Conservation (phyloP, 805 yeast species). For the Saturnispora zaruensis region DNA sequence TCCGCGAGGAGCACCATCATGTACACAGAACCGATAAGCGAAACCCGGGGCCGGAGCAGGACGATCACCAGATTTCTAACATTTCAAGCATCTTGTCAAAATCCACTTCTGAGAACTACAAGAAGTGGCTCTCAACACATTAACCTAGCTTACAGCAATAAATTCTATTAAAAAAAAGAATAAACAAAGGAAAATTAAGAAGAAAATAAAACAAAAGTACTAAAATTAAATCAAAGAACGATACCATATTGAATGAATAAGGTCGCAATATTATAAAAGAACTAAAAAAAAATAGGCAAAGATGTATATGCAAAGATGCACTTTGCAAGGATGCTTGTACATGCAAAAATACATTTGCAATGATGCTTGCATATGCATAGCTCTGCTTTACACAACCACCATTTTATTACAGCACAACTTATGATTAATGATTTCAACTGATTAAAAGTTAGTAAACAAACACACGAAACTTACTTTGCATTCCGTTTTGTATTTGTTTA, state of each 20-base stretch:
- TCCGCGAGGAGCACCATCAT: neutral
- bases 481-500: neutral
- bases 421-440: neutral
- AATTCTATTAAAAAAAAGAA: neutral
- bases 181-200: too few species aligned
- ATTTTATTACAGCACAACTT: neutral
- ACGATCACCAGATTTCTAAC: conserved; percentile 17
- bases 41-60: neutral
- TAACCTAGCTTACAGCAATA: neutral
- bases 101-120: conserved; percentile 27
- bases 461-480: neutral
- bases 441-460: neutral
- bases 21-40: neutral
- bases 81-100: conserved; percentile 23
- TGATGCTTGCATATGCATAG: too few species aligned
- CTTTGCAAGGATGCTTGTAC: too few species aligned
- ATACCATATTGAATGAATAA: neutral
- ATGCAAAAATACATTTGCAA: too few species aligned
- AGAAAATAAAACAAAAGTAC: neutral
- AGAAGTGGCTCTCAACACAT: conserved; percentile 26
- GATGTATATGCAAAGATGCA: too few species aligned
- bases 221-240: neutral
- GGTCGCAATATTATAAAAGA: neutral
- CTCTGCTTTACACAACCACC: neutral
- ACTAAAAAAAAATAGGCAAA: neutral